Evolutionary conservation across 2,329 filamentous ascomycete species (phyloP).

Genomic region (Cadophora sp.): DNA sequence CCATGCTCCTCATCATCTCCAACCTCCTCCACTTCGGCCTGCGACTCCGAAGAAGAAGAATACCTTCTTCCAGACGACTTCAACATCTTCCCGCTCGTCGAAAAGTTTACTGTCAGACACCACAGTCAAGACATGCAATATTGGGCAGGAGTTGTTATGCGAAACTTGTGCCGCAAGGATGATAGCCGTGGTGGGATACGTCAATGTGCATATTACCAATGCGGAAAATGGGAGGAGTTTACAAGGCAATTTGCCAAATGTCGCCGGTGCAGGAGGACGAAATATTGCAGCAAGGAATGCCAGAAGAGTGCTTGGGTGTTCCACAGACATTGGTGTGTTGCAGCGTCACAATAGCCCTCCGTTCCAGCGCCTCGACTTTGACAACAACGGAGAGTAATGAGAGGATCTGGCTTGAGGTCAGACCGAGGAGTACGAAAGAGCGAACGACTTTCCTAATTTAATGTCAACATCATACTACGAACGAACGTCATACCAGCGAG

Average conservation of each 20-base stretch:
- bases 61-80: slow-evolving; percentile 93
- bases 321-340: slow-evolving; percentile 96
- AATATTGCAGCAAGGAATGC: slow-evolving; percentile 99
- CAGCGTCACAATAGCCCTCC: slow-evolving; percentile 54
- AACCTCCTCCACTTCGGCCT: slow-evolving; percentile 45
- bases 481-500: slow-evolving; percentile 30
- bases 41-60: slow-evolving; percentile 67
- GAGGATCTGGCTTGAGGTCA: slow-evolving; percentile 26
- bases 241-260: slow-evolving; percentile 98
- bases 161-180: slow-evolving; percentile 97
- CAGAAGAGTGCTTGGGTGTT: slow-evolving; percentile 99
- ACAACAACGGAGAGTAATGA: slow-evolving; percentile 20
- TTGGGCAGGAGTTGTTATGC: slow-evolving; percentile 99
- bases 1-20: slow-evolving; percentile 42
- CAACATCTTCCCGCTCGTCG: slow-evolving; percentile 97
- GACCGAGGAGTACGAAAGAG: slow-evolving; percentile 19
- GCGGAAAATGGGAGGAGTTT: slow-evolving; percentile 97
- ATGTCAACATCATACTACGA: slow-evolving; percentile 31
- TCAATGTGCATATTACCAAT: slow-evolving; percentile 97
- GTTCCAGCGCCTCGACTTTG: background rate
- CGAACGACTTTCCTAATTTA: slow-evolving; percentile 39
- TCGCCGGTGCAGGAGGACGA: slow-evolving; percentile 91
- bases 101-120: slow-evolving; percentile 96
- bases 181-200: slow-evolving; percentile 92
- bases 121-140: slow-evolving; percentile 99